Evolutionary conservation across 78 protist species (phyloP), one percentile per base, ranked within the genome.

Genomic region (Polysphondylium violaceum): DNA sequence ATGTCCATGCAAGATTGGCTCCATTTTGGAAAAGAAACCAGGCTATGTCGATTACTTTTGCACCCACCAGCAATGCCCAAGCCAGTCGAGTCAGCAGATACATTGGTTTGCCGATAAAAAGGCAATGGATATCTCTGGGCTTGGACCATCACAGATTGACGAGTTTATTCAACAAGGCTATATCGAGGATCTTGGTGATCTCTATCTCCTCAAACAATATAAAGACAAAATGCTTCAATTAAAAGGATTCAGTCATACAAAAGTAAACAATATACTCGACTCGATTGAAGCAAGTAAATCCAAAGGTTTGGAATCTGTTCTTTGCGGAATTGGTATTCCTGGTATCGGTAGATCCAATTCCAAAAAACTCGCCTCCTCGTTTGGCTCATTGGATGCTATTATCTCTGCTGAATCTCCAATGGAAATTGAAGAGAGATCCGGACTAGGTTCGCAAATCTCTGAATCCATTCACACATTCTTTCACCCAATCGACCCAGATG

Each of bases 91-190:
- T 3, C 53, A 25, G 36, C 16, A 35, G 16, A 73, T 73, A 1
- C 11, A 29, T 11, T 77, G 87, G 88, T 88, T 75, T 65, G 94
- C 65, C 0, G 38, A 64, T 23, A 88, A 88, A 23, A 29, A 29
- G 4, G 86, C 72, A 29, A 88, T 88, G 94, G 60, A 59, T 56
- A 88, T 88, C 33, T 8, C n/a, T 23, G 87, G 87, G 14, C 51
- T 88, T 12, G 94, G 94, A 25, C 60, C 56, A 19, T 19, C 63
- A 29, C 76, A 58, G 23, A 53, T 88, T 1, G 25, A 47, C 3
- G 31, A 21, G 0, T 47, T 88, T 5, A 25, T 71, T 5, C 51
- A 47, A 9, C 31, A 59, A 19, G 31, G 43, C 0, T 47, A 75
- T 1, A 40, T 88, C 1, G 36, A 58, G 0, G 83, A 73, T 53